Conservation (phyloP, 1,139 yeast genomes). For the Chernovozyma sophiae-reginae region DNA sequence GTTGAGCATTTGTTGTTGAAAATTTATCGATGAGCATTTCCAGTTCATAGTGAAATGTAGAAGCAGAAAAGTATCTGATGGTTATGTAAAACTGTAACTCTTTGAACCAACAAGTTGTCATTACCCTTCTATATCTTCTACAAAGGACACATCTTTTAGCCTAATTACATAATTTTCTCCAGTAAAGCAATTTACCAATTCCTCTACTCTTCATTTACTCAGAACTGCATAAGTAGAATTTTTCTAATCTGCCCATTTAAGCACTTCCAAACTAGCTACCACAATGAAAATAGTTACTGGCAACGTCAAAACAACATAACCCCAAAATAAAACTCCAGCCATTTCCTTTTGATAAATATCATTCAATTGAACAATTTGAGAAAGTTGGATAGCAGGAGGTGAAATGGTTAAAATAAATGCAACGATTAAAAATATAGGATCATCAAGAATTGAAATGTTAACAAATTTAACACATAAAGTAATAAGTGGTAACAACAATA, state of each 20-base stretch:
- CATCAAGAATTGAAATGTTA: slow-evolving; percentile 68
- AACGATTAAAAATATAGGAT: slow-evolving; percentile 77
- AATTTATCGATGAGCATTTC: no score
- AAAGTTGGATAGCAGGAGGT: slow-evolving; percentile 82
- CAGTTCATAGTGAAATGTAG: no score
- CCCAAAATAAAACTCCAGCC: slow-evolving; percentile 88
- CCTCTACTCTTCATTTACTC: no score
- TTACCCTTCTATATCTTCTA: no score
- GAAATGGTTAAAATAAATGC: slow-evolving; percentile 71
- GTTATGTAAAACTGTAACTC: no score
- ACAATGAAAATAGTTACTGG: slow-evolving; percentile 77
- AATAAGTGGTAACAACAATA: slow-evolving; percentile 63
- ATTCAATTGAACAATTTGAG: slow-evolving; percentile 78
- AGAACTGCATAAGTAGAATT: no score
- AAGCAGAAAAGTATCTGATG: no score
- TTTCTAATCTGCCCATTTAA: slow-evolving; percentile 45
- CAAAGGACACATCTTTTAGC: no score
- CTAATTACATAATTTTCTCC: no score
- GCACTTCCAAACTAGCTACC: slow-evolving; percentile 61
- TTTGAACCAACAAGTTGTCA: no score
- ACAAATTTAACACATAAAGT: slow-evolving; percentile 63
- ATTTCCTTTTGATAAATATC: slow-evolving; percentile 75
- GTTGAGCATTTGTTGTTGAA: no score
- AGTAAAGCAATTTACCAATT: no score
- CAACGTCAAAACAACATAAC: slow-evolving; percentile 69